Base-by-base conservation (phyloP, 768 basidiomycete species). In the Tylopilus felleus region DNA sequence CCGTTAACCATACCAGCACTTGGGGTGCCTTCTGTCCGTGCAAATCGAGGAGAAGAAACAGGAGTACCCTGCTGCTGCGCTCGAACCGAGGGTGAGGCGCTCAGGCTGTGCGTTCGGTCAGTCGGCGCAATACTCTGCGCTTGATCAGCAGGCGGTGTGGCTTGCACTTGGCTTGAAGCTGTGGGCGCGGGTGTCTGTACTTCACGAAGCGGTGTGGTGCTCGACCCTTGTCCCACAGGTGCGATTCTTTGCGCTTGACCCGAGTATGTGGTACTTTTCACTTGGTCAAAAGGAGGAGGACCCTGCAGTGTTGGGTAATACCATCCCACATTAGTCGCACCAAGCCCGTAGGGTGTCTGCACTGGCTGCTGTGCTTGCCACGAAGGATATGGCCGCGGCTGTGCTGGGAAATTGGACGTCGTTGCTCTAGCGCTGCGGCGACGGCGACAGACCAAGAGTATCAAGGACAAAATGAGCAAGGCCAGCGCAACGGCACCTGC, bases 401-500 rank as follows among this genome's bases (percentile, higher is more conserved):
- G 60, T 4, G 17, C 38, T 0, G 51, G 4, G n/a, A 8, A 45
- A 22, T 29, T 39, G 7, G 59, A 43, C 8, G 38, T 27, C 12
- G 9, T 16, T 6, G 38, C 19, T 19, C 19, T 49, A 19, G 17
- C 4, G 17, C 16, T 39, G 7, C 61, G 55, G 3, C 56, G 53
- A 1, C 49, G 52, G 17, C 65, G 56, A 19, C 56, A 58, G 8
- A 13, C n/a, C 19, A 47, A 4, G 12, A 50, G 8, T 39, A 55
- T 3, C 51, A 63, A 28, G 36, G 35, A 4, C 13, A 52, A 0
- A 29, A 67, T 0, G 10, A 69, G 0, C 27, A 61, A 1, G 8
- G 67, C 5, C 5, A 65, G 2, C n/a, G 17, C 27, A 3, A 57
- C 0, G 29, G 31, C 44, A 4, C 55, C 68, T 70, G 45, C 10